Base-by-base conservation (phyloP, 2,329 filamentous ascomycete genomes). In the Alternaria sp. region DNA sequence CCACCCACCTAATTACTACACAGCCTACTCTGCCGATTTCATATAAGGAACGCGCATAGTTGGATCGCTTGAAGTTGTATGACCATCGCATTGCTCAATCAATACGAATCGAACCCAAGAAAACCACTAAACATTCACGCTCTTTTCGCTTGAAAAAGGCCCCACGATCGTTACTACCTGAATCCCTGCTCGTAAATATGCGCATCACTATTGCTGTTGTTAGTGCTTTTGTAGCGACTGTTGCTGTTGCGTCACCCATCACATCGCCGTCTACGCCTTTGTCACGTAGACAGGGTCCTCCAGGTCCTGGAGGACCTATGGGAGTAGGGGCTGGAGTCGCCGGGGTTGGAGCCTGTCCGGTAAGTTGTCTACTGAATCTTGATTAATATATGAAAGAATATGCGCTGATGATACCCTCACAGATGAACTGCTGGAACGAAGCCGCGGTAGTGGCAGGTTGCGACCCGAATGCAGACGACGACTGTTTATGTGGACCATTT, bases 361-460 rank as follows among this genome's bases (percentile, higher is more conserved):
- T 76, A 69, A 46, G 47, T 14, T 16, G n/a, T 41, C 16, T 48
- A 20, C 12, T 49, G 30, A 38, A 16, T 7, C 28, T 30, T 32
- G 32, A 28, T 42, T 28, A 18, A 14, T 32, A 41, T n/a, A 16
- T n/a, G 22, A 9, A 36, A 43, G 22, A 30, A 22, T 30, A 28
- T n/a, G 34, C 20, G 24, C 63, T 71, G 30, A 67, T 48, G 11
- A 42, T 3, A 38, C 11, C 11, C 7, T 11, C 26, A 30, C 44
- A 77, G 75, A 63, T 62, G 54, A 66, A 74, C 32, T 78, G 75
- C 58, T 78, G 74, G 74, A 75, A 77, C 41, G 69, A 75, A 59
- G 68, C 68, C 5, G 74, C 69, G 20, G 68, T 53, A 30, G 48
- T 62, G 36, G 72, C 70, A 28, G 57, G 53, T 4, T 78, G 75